These are phyloP conservation scores for Alternaria rosae DNA, from an alignment of 2,329 filamentous ascomycete species.

Conservation along the genomic window DNA sequence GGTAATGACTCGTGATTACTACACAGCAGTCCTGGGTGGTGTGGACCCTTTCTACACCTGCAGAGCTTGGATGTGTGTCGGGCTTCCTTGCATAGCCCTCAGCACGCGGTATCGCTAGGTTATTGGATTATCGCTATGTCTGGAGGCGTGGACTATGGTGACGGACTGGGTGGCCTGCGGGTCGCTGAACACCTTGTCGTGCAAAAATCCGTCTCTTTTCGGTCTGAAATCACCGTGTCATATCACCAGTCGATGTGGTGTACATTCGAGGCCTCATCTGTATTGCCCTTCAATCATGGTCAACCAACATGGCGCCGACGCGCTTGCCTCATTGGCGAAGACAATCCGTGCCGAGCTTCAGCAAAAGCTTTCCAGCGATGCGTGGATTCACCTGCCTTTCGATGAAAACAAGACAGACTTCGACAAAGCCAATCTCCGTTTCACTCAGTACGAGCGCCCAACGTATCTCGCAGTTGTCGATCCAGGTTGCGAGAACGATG, in stretches of 20 bases:
- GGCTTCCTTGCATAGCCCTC: neutral
- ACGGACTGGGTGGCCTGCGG: neutral
- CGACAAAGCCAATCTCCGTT: conserved; percentile 7
- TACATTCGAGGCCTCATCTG: neutral
- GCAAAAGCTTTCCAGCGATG: conserved; percentile 1
- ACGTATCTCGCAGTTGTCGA: conserved; percentile 9
- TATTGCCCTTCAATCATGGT: neutral
- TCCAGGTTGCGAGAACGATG: conserved; percentile 5
- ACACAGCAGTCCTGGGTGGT: neutral
- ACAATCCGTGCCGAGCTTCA: conserved; percentile 11
- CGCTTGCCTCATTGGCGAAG: neutral
- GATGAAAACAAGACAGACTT: conserved; percentile 2
- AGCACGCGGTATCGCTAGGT: neutral
- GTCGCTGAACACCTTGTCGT: neutral
- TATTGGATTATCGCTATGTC: neutral
- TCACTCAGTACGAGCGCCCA: conserved; percentile 11
- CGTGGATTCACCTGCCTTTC: neutral
- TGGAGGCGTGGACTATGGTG: neutral
- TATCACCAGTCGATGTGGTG: neutral
- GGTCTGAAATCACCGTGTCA: neutral
- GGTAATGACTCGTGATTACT: neutral
- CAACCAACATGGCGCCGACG: neutral
- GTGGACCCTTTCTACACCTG: neutral
- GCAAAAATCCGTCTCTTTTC: neutral
- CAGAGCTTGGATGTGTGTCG: neutral